Evolutionary conservation across 1,139 yeast genomes (phyloP).

Genomic region (Meyerozyma smithsonii): DNA sequence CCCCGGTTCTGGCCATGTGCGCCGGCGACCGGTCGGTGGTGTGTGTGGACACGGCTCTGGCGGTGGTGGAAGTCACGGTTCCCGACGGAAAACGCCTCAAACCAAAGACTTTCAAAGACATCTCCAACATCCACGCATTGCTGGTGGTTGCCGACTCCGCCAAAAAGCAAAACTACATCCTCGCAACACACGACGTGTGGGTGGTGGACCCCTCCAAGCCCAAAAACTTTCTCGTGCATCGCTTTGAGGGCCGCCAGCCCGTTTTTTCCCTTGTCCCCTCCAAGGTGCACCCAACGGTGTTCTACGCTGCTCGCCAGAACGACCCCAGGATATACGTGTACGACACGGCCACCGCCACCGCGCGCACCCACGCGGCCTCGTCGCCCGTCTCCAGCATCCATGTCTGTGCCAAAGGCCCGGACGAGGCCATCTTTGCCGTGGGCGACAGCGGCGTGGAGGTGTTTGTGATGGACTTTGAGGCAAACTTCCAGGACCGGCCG

Average conservation of each 20-base stretch:
- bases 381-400: constrained; percentile 7
- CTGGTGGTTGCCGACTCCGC: constrained; percentile 2
- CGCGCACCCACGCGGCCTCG: constrained; percentile 5
- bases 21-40: neutral
- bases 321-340: constrained; percentile 6
- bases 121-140: constrained; percentile 7
- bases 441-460: constrained; percentile 29
- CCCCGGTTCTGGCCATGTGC: neutral
- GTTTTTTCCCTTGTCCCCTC: constrained; percentile 7
- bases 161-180: constrained; percentile 3
- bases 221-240: constrained; percentile 7
- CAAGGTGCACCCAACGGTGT: constrained; percentile 5
- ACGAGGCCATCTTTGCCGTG: constrained; percentile 22
- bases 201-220: constrained; percentile 13
- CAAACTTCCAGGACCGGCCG: constrained; percentile 6
- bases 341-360: constrained; percentile 4
- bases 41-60: constrained; percentile 1
- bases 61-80: constrained; percentile 16
- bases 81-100: constrained; percentile 14
- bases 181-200: constrained; percentile 8
- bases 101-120: constrained; percentile 13
- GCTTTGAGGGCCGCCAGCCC: constrained; percentile 5
- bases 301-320: constrained; percentile 8
- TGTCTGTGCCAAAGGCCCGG: constrained; percentile 6
- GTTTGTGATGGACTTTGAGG: constrained; percentile 20